Conservation (phyloP, 805 yeast species). For the Wickerhamomyces sydowiorum region DNA sequence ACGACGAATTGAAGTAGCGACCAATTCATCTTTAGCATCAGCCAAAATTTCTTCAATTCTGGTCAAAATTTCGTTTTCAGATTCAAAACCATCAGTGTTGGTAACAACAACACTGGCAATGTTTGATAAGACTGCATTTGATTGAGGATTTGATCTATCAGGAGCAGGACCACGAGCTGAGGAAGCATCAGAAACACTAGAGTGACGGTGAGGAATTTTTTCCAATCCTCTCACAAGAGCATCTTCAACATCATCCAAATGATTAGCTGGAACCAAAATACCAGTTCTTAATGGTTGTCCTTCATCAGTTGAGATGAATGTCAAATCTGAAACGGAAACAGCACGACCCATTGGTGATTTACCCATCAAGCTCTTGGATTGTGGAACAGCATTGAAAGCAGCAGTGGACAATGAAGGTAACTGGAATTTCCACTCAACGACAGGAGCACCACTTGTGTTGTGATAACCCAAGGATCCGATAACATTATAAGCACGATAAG, state of each 20-base stretch:
- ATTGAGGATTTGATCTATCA: constrained; percentile 31
- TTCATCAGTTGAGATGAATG: constrained; percentile 75
- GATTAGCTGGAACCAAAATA: constrained; percentile 72
- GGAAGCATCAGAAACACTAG: constrained; percentile 25
- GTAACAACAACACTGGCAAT: constrained; percentile 78
- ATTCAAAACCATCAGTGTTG: constrained; percentile 64
- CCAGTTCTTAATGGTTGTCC: constrained; percentile 72
- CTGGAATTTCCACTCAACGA: constrained; percentile 84
- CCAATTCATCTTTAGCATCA: constrained; percentile 65
- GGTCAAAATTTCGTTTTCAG: constrained; percentile 61
- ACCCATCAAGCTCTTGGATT: constrained; percentile 36
- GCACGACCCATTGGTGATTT: constrained; percentile 64
- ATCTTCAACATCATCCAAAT: constrained; percentile 88
- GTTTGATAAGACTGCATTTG: constrained; percentile 49
- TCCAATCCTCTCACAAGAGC: constrained; percentile 71
- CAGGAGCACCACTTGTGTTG: constrained; percentile 50
- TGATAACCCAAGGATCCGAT: constrained; percentile 70
- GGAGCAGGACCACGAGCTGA: constrained; percentile 39
- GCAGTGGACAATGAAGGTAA: constrained; percentile 69
- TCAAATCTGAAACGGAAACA: constrained; percentile 87
- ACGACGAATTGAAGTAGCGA: constrained; percentile 77
- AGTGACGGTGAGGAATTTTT: constrained; percentile 47
- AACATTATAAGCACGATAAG: constrained; percentile 92
- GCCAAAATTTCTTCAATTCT: constrained; percentile 61
- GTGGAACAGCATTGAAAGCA: constrained; percentile 67